These are phyloP conservation scores for Xanthoconium separans DNA, from an alignment of 1,284 basidiomycete genomes.

Conservation along the genomic window DNA sequence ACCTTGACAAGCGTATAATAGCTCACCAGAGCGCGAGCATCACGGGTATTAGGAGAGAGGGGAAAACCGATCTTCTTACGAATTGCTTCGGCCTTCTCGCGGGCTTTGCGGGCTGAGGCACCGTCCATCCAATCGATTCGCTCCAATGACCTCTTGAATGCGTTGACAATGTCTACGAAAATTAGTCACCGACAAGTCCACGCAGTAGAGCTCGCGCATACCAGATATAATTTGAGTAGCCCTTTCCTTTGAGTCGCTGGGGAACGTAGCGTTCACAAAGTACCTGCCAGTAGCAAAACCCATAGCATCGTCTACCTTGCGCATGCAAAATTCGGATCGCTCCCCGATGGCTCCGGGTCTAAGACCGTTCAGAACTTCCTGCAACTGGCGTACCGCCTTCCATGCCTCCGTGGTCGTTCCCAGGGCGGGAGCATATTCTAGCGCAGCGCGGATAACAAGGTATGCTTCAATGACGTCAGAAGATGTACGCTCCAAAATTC, in stretches of 20 bases:
- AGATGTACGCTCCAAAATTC: constrained; percentile 69
- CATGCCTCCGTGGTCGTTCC: constrained; percentile 74
- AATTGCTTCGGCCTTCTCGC: constrained; percentile 84
- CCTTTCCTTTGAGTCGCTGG: constrained; percentile 75
- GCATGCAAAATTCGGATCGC: constrained; percentile 75
- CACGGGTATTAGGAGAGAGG: constrained; percentile 76
- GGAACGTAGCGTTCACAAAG: constrained; percentile 89
- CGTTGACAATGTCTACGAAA: constrained; percentile 67
- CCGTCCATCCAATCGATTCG: constrained; percentile 92
- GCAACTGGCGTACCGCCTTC: constrained; percentile 67
- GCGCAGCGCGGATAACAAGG: constrained; percentile 70
- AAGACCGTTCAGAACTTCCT: constrained; percentile 77
- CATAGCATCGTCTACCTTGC: constrained; percentile 59
- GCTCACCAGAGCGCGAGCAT: constrained; percentile 64
- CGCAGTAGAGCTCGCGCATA: constrained; percentile 29
- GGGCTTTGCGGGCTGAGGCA: constrained; percentile 77
- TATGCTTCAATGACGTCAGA: constrained; percentile 84
- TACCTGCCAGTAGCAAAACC: constrained; percentile 78
- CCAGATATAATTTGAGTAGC: constrained; percentile 84
- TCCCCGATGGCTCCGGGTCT: constrained; percentile 86
- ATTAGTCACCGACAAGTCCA: background rate
- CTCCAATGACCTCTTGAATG: constrained; percentile 81
- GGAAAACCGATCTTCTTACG: constrained; percentile 90
- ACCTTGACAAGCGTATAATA: constrained; percentile 80
- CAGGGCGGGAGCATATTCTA: constrained; percentile 67